Conservation (phyloP, 768 basidiomycete species). For the Leccinum longicurvipes region DNA sequence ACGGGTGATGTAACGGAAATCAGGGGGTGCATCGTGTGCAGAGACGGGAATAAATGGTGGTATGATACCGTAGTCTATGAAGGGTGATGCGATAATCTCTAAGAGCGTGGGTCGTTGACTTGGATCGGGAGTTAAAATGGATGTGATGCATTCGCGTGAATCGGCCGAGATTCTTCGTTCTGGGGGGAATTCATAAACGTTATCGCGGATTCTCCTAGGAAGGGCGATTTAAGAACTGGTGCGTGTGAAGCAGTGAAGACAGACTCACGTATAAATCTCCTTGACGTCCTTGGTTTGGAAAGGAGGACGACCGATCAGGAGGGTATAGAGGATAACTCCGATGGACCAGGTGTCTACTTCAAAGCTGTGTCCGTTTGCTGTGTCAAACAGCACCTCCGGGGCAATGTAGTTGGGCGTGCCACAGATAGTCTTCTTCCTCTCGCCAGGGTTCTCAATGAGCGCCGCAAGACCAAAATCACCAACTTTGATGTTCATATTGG, state of each 20-base stretch:
- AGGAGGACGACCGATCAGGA: constrained; percentile 91
- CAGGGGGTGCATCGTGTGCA: constrained; percentile 71
- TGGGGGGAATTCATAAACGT: constrained; percentile 87
- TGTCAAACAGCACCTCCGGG: constrained; percentile 95
- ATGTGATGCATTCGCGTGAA: constrained; percentile 72
- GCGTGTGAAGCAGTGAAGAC: background rate
- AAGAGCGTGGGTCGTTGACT: constrained; percentile 77
- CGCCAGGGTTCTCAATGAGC: constrained; percentile 92
- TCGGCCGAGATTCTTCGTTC: constrained; percentile 70
- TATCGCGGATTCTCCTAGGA: constrained; percentile 83
- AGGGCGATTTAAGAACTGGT: constrained; percentile 6
- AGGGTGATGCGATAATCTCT: constrained; percentile 80
- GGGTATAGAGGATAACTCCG: constrained; percentile 95
- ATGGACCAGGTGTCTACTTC: constrained; percentile 99
- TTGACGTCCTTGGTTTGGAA: constrained; percentile 99
- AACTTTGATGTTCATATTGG: constrained; percentile 92
- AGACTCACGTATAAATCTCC: constrained; percentile 81
- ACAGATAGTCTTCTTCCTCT: constrained; percentile 98
- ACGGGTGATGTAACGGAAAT: constrained; percentile 67
- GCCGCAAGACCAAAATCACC: constrained; percentile 98
- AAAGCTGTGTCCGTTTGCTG: constrained; percentile 93
- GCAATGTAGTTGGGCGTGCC: constrained; percentile 99
- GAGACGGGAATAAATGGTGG: constrained; percentile 78
- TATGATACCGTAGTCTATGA: constrained; percentile 79
- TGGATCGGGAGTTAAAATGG: constrained; percentile 85